Percentiles rank a stretch among this genome's conserved stretches.
Evolutionary conservation across 2,329 filamentous ascomycete genomes (phyloP).

Genomic region (Neonectria ditissima): DNA sequence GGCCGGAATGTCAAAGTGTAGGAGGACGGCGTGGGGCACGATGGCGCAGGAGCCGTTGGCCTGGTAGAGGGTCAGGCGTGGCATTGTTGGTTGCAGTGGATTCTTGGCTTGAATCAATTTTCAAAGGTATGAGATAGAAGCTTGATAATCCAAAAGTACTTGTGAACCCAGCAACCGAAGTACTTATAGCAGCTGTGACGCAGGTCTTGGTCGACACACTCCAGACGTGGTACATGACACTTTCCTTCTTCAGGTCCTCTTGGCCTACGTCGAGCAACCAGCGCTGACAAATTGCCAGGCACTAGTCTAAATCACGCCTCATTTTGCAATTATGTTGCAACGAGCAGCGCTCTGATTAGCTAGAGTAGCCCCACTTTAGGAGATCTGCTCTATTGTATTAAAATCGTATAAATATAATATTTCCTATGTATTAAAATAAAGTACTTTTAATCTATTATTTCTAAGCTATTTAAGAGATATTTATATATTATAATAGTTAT

Average conservation of each 20-base stretch:
- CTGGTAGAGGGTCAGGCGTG: slow-evolving; percentile 47
- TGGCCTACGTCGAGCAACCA: not conserved
- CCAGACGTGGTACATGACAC: not conserved
- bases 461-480: too few relatives aligned
- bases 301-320: not conserved
- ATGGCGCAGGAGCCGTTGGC: slow-evolving; percentile 47
- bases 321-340: not conserved
- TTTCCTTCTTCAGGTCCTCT: not conserved
- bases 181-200: not conserved
- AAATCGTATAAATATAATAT: too few relatives aligned
- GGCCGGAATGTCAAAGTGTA: slow-evolving; percentile 46
- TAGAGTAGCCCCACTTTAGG: too few relatives aligned
- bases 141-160: not conserved
- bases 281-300: slow-evolving; percentile 16
- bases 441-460: too few relatives aligned
- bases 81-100: slow-evolving; percentile 21
- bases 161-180: not conserved
- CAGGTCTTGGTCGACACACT: not conserved
- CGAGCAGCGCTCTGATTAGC: too few relatives aligned
- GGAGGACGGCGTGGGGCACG: slow-evolving; percentile 46
- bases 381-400: too few relatives aligned
- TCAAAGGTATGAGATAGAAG: not conserved
- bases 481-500: too few relatives aligned
- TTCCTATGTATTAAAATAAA: too few relatives aligned
- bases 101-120: not conserved